These are phyloP conservation scores for Globisporangium uncinulatum DNA, from an alignment of 352 stramenopile species.

Conservation along the genomic window DNA sequence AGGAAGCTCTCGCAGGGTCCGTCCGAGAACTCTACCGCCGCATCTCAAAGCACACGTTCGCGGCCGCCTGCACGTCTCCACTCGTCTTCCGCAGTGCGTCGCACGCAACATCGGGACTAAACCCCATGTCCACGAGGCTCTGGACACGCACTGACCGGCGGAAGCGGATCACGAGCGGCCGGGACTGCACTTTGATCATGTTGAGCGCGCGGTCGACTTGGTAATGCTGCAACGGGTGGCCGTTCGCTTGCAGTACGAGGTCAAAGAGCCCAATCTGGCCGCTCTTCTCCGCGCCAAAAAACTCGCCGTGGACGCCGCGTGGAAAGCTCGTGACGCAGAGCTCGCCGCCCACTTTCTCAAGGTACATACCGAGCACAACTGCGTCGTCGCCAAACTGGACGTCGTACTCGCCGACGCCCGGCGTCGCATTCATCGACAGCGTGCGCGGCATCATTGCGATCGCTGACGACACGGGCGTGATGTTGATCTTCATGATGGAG, in stretches of 20 bases:
- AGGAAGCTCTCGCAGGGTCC: not conserved
- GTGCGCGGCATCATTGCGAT: conserved; percentile 80
- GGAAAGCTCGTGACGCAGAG: conserved; percentile 79
- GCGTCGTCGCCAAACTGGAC: conserved; percentile 65
- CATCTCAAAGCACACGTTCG: conserved; percentile 63
- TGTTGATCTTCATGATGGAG: conserved; percentile 60
- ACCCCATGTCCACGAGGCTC: conserved; percentile 76
- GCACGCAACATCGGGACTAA: conserved; percentile 38
- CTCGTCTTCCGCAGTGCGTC: conserved; percentile 43
- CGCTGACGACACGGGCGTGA: conserved; percentile 62
- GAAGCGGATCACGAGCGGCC: conserved; percentile 76
- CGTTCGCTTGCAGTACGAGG: conserved; percentile 68
- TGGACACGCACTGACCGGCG: conserved; percentile 54
- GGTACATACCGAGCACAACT: conserved; percentile 72
- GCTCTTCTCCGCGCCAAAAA: conserved; percentile 75
- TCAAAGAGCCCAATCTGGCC: conserved; percentile 71
- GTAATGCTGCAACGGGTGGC: conserved; percentile 78
- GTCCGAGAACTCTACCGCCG: conserved; percentile 5
- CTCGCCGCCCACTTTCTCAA: conserved; percentile 70
- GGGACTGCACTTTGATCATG: conserved; percentile 79
- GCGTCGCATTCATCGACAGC: conserved; percentile 58
- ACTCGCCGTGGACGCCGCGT: conserved; percentile 46
- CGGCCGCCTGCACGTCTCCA: conserved; percentile 58
- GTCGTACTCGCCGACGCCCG: conserved; percentile 63
- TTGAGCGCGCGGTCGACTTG: conserved; percentile 76